A percentile compares a stretch with the other conserved stretches of the same genome.
phyloP scores from a whole-genome alignment of 495 filamentous ascomycete species.

The Symbiotaphrina buchneri region DNA sequence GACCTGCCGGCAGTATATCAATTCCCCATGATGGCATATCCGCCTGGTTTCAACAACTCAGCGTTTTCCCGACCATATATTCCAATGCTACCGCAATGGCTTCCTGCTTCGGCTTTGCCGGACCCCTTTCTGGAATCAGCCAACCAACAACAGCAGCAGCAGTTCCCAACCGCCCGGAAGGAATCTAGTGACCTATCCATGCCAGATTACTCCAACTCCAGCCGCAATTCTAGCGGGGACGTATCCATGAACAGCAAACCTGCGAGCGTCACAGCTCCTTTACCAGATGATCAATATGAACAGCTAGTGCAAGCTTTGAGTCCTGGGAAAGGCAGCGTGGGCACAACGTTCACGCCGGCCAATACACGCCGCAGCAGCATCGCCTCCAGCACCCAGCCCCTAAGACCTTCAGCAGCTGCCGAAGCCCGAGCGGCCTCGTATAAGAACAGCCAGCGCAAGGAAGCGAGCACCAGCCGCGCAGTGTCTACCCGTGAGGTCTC shows the following conservation, averaged over 20 bases:
- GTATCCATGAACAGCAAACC: not conserved
- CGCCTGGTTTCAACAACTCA: too few relatives aligned
- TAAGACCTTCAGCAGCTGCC: slow-evolving; percentile 2
- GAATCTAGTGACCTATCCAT: slow-evolving; percentile 2
- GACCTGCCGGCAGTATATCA: too few relatives aligned
- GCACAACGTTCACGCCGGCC: not conserved
- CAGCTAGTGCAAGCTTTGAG: slow-evolving; percentile 3
- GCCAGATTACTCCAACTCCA: slow-evolving; percentile 2
- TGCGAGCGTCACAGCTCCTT: not conserved
- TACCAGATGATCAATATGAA: slow-evolving; percentile 2
- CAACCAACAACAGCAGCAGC: not conserved
- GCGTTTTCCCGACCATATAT: not conserved
- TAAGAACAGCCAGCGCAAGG: not conserved
- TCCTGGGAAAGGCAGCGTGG: not conserved
- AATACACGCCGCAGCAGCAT: slow-evolving; percentile 4
- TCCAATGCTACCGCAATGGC: too few relatives aligned
- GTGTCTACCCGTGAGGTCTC: slow-evolving; percentile 3
- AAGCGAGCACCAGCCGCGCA: not conserved
- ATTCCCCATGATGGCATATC: too few relatives aligned
- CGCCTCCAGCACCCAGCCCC: not conserved
- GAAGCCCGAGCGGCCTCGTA: slow-evolving; percentile 3
- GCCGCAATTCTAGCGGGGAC: not conserved
- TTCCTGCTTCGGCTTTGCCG: not conserved
- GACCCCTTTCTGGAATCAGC: slow-evolving; percentile 2
- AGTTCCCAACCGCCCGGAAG: not conserved